Evolutionary conservation across 257 asterid genomes (phyloP), one percentile per base, ranked within the genome.

Genomic region (Apocynum venetum): DNA sequence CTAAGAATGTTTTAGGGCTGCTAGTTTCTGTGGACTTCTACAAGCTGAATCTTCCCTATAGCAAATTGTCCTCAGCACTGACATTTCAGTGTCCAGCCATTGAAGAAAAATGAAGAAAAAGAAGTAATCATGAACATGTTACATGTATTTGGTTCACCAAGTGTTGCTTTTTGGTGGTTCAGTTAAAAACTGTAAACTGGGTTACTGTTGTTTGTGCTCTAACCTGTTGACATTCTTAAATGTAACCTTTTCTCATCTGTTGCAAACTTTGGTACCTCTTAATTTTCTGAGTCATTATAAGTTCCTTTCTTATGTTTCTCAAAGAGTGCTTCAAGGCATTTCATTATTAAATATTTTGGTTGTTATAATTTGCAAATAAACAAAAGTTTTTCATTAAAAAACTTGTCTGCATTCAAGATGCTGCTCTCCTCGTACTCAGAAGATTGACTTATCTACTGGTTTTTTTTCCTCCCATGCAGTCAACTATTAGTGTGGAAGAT

Each of bases 401-500:
- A 71, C 46, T 53, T 53, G 5, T 4, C 46, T 46, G 69, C 75
- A 43, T 41, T 38, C 46, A 52, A 6, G 19, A 65, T 61, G 49
- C 13, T 55, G 43, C 46, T 51, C 35, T 49, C 36, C 25, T 51
- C 56, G 43, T 74, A 36, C 48, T 20, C 64, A 73, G 63, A 72
- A 47, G 6, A n/a, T n/a, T 64, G 31, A 51, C 47, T 13, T 48
- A 63, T 43, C 40, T 41, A 66, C 46, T 69, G 35, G 56, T 52
- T 56, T 51, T 76, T 41, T 48, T 70, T 48, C 49, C 14, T 31
- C 73, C 78, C 77, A 68, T 88, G 87, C 90, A 92, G 96, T 83
- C 91, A 44, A 86, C 80, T 64, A 87, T 92, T 60, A 80, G 87
- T 51, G 79, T 90, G 63, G 88, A 85, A 73, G 96, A 92, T 80